A percentile compares a stretch with the other conserved stretches of the same genome.
Evolutionary conservation across 208 protist genomes (phyloP).

Genomic region (Leishmania tarentolae): DNA sequence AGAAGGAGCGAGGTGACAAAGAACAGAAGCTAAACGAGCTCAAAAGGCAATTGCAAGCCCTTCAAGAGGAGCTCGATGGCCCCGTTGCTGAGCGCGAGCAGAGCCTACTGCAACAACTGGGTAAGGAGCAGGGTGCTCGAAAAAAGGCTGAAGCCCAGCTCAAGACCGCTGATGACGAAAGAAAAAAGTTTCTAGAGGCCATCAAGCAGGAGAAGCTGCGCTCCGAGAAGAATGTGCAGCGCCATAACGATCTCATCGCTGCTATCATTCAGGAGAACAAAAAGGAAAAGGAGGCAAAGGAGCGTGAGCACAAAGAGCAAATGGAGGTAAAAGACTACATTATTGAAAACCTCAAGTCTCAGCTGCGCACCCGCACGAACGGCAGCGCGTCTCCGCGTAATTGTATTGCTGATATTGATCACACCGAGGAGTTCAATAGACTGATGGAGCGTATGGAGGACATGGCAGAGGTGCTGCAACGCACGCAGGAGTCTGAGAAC

Average conservation of each 20-base stretch:
- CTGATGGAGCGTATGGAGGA: slow-evolving; percentile 83
- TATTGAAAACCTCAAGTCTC: slow-evolving; percentile 75
- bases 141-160: slow-evolving; percentile 49
- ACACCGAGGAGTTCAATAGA: slow-evolving; percentile 63
- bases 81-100: slow-evolving; percentile 47
- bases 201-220: slow-evolving; percentile 68
- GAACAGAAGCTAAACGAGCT: slow-evolving; percentile 34
- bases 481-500: slow-evolving; percentile 70
- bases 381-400: slow-evolving; percentile 41
- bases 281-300: slow-evolving; percentile 85
- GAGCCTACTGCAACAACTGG: slow-evolving; percentile 47
- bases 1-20: slow-evolving; percentile 44
- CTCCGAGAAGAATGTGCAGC: slow-evolving; percentile 60
- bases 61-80: slow-evolving; percentile 34
- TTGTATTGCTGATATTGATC: slow-evolving; percentile 37
- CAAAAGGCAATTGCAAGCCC: slow-evolving; percentile 43
- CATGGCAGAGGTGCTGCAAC: slow-evolving; percentile 69
- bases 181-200: slow-evolving; percentile 56
- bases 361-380: slow-evolving; percentile 56
- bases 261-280: slow-evolving; percentile 87
- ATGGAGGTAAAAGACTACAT: slow-evolving; percentile 78
- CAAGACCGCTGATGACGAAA: slow-evolving; percentile 49
- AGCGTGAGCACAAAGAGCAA: slow-evolving; percentile 83
- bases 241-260: slow-evolving; percentile 80
- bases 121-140: slow-evolving; percentile 42